Evolutionary conservation across 352 stramenopile species (phyloP).

Genomic region (Phytophthora macrochlamydospora): DNA sequence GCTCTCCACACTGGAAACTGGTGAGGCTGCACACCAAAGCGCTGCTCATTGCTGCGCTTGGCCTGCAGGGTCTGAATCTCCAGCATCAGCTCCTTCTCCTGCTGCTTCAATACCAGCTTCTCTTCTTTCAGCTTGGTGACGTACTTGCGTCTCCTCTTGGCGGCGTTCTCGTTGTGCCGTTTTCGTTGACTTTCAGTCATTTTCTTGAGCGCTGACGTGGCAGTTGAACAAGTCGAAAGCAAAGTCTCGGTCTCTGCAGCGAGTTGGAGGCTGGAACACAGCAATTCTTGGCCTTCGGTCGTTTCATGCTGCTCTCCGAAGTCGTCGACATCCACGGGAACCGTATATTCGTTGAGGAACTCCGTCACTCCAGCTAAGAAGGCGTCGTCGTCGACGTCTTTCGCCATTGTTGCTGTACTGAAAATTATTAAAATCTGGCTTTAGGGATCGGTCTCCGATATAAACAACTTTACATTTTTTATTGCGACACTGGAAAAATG

Average conservation of each 20-base stretch:
- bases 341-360: not conserved
- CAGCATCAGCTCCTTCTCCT: not conserved
- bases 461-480: too few relatives aligned
- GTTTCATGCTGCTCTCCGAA: not conserved
- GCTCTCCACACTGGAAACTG: conserved; percentile 19
- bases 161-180: conserved; percentile 8
- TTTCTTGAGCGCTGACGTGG: not conserved
- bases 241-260: conserved; percentile 17
- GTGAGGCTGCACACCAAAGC: not conserved
- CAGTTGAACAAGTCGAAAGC: conserved; percentile 2
- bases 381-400: not conserved
- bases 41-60: not conserved
- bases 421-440: not conserved
- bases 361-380: not conserved
- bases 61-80: conserved; percentile 4
- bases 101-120: conserved; percentile 3
- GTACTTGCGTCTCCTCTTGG: conserved; percentile 20
- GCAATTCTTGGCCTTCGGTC: not conserved
- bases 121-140: conserved; percentile 19
- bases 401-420: not conserved
- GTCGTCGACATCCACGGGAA: not conserved
- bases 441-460: not conserved
- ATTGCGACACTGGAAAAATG: too few relatives aligned
- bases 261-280: conserved; percentile 14
- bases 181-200: conserved; percentile 5